Evolutionary conservation across 176 grass and related monocot species (phyloP), one percentile per base, ranked within the genome.

Genomic region (Oryza meyeriana): DNA sequence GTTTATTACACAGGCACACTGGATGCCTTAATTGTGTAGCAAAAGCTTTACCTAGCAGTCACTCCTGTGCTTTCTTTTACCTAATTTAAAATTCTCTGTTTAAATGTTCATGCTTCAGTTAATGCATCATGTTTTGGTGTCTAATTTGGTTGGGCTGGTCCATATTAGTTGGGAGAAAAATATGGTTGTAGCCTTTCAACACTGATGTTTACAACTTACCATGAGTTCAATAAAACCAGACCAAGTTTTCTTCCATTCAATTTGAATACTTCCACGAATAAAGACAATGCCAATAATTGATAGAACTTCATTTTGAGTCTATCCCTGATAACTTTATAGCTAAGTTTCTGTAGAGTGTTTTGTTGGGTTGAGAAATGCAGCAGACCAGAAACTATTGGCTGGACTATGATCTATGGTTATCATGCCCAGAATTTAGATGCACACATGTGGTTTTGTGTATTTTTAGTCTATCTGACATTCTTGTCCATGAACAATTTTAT

Each of bases 301-400:
- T 42, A 40, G 4, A 8, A 42, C 11, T 72, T 11, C 26, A 4
- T 55, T 8, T 2, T 7, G 50, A 55, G 50, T 55, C 20, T 22
- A 8, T 55, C 50, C 50, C 2, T n/a, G 50, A 66, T 38, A 39
- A 55, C 32, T 84, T 67, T 42, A 28, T 42, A 57, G 25, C 24
- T 69, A 35, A 17, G 5, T 69, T 61, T 11, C 34, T 44, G 73
- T 27, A 71, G 12, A 14, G 32, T 71, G 10, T 81, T 87, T 84
- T 78, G 22, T 31, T 61, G 36, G 26, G 25, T 67, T 63, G 65
- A 16, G 29, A 57, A 73, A 65, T 58, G 64, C 57, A 57, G 44
- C 64, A 58, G 79, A 77, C 26, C 13, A 55, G 42, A 52, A 74
- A 64, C 7, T 64, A 35, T 66, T 35, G 28, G 8, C 16, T 74